Evolutionary conservation across 2,329 filamentous ascomycete species (phyloP).

Genomic region (Neocatenulostroma microsporum): DNA sequence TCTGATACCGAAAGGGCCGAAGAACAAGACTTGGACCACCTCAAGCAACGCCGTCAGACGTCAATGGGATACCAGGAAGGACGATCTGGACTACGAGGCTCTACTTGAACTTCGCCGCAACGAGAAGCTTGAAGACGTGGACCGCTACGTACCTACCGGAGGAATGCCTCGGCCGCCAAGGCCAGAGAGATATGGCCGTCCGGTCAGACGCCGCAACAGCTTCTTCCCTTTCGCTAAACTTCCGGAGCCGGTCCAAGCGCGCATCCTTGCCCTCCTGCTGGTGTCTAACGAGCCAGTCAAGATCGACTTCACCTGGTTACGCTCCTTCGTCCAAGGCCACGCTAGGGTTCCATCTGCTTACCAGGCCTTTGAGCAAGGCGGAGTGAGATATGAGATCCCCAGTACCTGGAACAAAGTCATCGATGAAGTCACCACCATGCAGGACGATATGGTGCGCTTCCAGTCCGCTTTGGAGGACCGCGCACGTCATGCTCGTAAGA

Average conservation of each 20-base stretch:
- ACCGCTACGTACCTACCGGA: conserved; percentile 13
- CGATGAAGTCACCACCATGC: conserved; percentile 10
- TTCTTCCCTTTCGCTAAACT: conserved; percentile 12
- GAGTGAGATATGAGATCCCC: conserved; percentile 8
- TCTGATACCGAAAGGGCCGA: not conserved
- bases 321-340: conserved; percentile 14
- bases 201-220: not conserved
- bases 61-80: conserved; percentile 11
- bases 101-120: conserved; percentile 11
- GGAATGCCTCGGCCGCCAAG: no score
- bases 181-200: not conserved
- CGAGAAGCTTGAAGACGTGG: conserved; percentile 11
- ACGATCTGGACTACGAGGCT: conserved; percentile 11
- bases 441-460: conserved; percentile 13
- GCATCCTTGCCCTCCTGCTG: conserved; percentile 12
- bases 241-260: conserved; percentile 10
- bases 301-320: conserved; percentile 18
- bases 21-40: conserved; percentile 1
- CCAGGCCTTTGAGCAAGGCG: conserved; percentile 4
- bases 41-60: conserved; percentile 9
- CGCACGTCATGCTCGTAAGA: conserved; percentile 12
- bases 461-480: conserved; percentile 11
- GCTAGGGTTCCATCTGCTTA: conserved; percentile 10
- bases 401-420: conserved; percentile 9
- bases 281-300: conserved; percentile 9